These are phyloP conservation scores for Talaromyces islandicus DNA, from an alignment of 2,329 filamentous ascomycete genomes.

Conservation along the genomic window DNA sequence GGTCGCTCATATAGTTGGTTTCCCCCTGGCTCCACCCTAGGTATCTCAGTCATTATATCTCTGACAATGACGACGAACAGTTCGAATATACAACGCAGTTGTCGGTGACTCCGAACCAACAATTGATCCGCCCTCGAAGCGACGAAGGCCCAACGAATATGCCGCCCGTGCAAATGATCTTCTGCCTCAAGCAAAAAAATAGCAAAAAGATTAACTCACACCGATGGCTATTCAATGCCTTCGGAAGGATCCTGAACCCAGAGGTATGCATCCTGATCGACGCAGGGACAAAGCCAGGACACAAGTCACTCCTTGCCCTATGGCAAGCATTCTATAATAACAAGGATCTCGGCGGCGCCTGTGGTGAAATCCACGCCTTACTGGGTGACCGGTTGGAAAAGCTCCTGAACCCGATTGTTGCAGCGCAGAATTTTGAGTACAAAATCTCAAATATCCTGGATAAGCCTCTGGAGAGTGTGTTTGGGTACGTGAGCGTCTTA, in stretches of 20 bases:
- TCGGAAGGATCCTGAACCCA: conserved; percentile 92
- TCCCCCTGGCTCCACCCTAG: too few species aligned
- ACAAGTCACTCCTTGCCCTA: conserved; percentile 81
- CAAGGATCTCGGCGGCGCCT: conserved; percentile 96
- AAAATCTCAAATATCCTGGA: conserved; percentile 99
- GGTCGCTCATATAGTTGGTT: conserved; percentile 71
- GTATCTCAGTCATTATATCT: too few species aligned
- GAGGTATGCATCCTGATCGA: conserved; percentile 95
- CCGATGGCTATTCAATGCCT: conserved; percentile 96
- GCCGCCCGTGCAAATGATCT: conserved; percentile 97
- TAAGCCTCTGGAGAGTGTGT: conserved; percentile 93
- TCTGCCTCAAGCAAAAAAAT: conserved; percentile 98
- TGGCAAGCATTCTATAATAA: conserved; percentile 99
- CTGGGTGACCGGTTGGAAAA: conserved; percentile 85
- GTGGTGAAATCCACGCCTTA: conserved; percentile 98
- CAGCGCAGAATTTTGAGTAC: conserved; percentile 98
- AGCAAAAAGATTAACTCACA: conserved; percentile 99
- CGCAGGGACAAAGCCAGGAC: conserved; percentile 92
- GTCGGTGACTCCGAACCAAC: conserved; percentile 93
- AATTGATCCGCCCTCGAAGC: conserved; percentile 86
- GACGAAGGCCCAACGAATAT: conserved; percentile 78
- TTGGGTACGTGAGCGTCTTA: conserved; percentile 95
- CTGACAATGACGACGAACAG: too few species aligned
- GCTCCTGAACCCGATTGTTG: conserved; percentile 88
- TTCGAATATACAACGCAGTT: conserved; percentile 99